Percentiles rank a stretch among this genome's conserved stretches.
phyloP scores from a whole-genome alignment of 2,329 filamentous ascomycete genomes.

The Clonostachys byssicola region DNA sequence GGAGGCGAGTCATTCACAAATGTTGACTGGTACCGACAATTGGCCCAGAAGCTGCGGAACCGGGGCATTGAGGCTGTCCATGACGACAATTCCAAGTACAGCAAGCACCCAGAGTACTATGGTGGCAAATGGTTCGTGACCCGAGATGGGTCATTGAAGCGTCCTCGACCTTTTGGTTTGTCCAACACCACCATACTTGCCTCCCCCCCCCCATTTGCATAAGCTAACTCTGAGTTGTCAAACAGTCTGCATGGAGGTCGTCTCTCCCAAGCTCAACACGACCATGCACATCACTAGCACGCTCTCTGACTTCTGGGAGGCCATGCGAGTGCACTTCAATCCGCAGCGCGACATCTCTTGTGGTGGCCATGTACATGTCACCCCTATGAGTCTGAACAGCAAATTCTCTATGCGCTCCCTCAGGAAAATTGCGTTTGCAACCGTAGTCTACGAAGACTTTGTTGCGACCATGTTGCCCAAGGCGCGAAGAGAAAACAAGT shows the following conservation, averaged over 20 bases:
- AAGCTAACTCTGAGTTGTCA: background rate
- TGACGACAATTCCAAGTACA: constrained; percentile 29
- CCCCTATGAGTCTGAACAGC: constrained; percentile 22
- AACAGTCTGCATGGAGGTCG: constrained; percentile 33
- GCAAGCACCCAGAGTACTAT: constrained; percentile 35
- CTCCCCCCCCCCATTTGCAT: background rate
- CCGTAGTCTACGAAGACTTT: constrained; percentile 25
- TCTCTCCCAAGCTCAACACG: constrained; percentile 30
- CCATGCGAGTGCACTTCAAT: constrained; percentile 33
- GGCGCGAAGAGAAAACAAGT: constrained; percentile 26
- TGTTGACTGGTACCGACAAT: constrained; percentile 32
- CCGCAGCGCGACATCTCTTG: constrained; percentile 26
- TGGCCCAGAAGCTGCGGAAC: constrained; percentile 30
- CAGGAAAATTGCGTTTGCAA: constrained; percentile 29
- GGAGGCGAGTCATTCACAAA: constrained; percentile 27
- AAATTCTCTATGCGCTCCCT: constrained; percentile 27
- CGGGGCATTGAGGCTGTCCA: constrained; percentile 28
- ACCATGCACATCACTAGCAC: constrained; percentile 20
- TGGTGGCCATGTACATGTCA: constrained; percentile 33
- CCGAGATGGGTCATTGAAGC: constrained; percentile 29
- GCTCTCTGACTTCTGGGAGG: constrained; percentile 33
- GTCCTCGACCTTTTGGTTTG: constrained; percentile 26
- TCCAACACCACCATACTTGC: constrained; percentile 1
- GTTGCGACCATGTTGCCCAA: constrained; percentile 21
- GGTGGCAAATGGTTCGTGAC: constrained; percentile 36